Conservation (phyloP, 2,329 filamentous ascomycete species). For the Alternaria sp. region DNA sequence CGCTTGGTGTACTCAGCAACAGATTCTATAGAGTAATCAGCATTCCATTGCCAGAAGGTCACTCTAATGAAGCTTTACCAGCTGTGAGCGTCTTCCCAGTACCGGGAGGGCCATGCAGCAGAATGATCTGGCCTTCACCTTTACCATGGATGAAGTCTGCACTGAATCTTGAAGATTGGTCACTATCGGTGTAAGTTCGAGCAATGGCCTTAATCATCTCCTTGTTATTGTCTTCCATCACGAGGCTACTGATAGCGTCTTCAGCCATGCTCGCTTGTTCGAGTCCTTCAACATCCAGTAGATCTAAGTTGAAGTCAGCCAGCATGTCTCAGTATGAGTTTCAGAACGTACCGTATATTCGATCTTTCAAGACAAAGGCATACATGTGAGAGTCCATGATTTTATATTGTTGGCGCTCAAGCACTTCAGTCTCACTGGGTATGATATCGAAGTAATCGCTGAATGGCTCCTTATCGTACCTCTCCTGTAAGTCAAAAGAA, state of each 20-base stretch:
- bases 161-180: no score
- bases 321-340: background rate
- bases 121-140: no score
- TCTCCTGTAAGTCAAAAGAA: background rate
- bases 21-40: no score
- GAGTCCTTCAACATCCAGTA: background rate
- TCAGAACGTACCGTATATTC: background rate
- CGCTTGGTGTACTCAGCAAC: no score
- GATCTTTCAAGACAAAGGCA: background rate
- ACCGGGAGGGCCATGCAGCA: no score
- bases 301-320: background rate
- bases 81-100: no score
- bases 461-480: background rate
- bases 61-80: no score
- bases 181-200: no score
- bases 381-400: background rate
- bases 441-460: background rate
- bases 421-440: background rate
- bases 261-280: background rate
- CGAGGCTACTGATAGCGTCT: no score
- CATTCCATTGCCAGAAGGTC: no score
- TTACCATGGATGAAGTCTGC: no score
- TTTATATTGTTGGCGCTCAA: background rate
- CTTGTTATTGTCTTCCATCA: background rate
- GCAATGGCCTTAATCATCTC: background rate